Conservation (phyloP, 805 yeast genomes). For the Kodamaea kaohsiungensis region DNA sequence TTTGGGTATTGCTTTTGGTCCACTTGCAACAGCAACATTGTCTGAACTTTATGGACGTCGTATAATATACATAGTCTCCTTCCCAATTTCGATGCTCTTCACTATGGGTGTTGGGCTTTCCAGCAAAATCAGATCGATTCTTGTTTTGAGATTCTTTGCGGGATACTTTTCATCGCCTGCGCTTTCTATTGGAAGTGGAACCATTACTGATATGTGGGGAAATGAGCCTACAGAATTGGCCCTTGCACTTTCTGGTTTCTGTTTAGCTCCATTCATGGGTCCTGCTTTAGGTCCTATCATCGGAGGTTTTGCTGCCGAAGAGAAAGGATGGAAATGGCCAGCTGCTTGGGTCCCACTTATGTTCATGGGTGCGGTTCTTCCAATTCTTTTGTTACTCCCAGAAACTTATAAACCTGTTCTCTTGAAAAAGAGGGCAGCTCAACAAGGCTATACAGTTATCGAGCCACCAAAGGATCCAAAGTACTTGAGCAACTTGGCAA, state of each 20-base stretch:
- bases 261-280: slow-evolving; percentile 78
- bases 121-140: slow-evolving; percentile 56
- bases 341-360: slow-evolving; percentile 68
- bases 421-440: slow-evolving; percentile 57
- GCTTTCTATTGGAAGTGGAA: slow-evolving; percentile 82
- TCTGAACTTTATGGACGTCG: slow-evolving; percentile 71
- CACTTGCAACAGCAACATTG: slow-evolving; percentile 69
- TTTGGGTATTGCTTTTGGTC: slow-evolving; percentile 71
- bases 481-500: slow-evolving; percentile 46
- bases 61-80: slow-evolving; percentile 55
- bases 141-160: slow-evolving; percentile 71
- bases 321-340: slow-evolving; percentile 69
- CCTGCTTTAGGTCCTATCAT: slow-evolving; percentile 77
- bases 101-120: slow-evolving; percentile 75
- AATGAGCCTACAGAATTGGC: slow-evolving; percentile 56
- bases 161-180: slow-evolving; percentile 83
- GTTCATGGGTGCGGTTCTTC: slow-evolving; percentile 60
- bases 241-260: slow-evolving; percentile 74
- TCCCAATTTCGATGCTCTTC: slow-evolving; percentile 69
- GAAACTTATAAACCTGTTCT: slow-evolving; percentile 79
- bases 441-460: slow-evolving; percentile 55
- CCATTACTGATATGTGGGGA: slow-evolving; percentile 75
- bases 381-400: slow-evolving; percentile 52
- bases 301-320: slow-evolving; percentile 69
- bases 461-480: slow-evolving; percentile 29